phyloP scores from a whole-genome alignment of 257 asterid species.

The Nicotiana tomentosiformis region DNA sequence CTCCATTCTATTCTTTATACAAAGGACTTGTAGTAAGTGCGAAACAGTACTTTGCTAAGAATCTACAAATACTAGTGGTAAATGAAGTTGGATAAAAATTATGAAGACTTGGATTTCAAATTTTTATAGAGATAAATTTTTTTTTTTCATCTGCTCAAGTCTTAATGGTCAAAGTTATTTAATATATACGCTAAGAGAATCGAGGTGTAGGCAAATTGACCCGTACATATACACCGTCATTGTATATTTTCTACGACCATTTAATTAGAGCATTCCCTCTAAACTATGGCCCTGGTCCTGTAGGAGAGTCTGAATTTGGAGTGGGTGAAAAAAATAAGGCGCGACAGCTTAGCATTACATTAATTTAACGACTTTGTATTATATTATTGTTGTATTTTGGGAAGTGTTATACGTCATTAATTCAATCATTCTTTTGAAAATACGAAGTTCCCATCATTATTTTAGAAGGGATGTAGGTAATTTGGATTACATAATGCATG shows the following conservation, averaged over 20 bases:
- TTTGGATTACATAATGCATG: slow-evolving; percentile 17
- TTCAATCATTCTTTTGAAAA: background rate
- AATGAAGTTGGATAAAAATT: background rate
- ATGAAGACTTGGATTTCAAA: background rate
- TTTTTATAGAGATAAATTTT: no score
- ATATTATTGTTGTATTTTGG: background rate
- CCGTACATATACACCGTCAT: background rate
- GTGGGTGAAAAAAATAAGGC: background rate
- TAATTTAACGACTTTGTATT: background rate
- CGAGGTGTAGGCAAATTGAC: background rate
- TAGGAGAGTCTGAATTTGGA: background rate
- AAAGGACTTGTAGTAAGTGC: background rate
- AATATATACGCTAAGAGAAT: background rate
- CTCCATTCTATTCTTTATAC: background rate
- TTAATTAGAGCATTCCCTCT: background rate
- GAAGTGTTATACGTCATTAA: background rate
- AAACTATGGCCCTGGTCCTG: background rate
- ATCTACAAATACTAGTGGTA: background rate
- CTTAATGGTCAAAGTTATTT: background rate
- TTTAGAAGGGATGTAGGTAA: slow-evolving; percentile 6
- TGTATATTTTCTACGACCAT: background rate
- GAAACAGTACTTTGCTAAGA: background rate
- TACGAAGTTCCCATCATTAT: background rate
- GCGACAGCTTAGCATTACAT: background rate
- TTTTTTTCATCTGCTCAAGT: no score